These are phyloP conservation scores for Oropetium thomaeum DNA, from an alignment of 176 grass and related monocot species.

Conservation along the genomic window DNA sequence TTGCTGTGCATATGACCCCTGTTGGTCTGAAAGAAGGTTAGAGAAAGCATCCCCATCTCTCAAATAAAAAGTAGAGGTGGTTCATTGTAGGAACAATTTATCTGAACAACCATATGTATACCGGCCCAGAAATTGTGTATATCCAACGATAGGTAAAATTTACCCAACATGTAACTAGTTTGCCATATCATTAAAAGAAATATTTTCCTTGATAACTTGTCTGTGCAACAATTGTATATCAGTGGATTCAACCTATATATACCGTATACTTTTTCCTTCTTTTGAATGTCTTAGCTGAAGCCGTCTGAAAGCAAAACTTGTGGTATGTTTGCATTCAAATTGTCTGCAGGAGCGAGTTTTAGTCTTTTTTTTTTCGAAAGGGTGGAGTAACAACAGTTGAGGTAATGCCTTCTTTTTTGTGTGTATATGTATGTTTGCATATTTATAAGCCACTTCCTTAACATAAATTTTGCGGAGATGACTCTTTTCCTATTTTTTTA, in stretches of 20 bases:
- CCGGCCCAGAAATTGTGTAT: slow-evolving; percentile 42
- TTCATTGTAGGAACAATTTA: slow-evolving; percentile 40
- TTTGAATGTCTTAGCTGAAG: neutral
- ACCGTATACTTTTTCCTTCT: neutral
- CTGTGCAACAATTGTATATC: neutral
- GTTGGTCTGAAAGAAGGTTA: slow-evolving; percentile 44
- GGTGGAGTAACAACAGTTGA: too few species aligned
- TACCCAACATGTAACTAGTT: slow-evolving; percentile 43
- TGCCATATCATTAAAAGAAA: slow-evolving; percentile 14
- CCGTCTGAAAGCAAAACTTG: neutral
- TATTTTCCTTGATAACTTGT: neutral
- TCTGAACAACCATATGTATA: slow-evolving; percentile 33
- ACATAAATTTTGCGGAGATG: too few species aligned
- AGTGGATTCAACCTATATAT: neutral
- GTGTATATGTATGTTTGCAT: too few species aligned
- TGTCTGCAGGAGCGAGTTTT: neutral
- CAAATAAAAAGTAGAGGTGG: slow-evolving; percentile 42
- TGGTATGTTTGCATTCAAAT: neutral
- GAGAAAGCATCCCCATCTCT: slow-evolving; percentile 37
- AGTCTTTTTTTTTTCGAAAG: neutral
- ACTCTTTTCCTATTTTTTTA: too few species aligned
- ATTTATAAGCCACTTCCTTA: too few species aligned
- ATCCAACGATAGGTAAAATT: slow-evolving; percentile 34
- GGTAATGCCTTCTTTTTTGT: too few species aligned
- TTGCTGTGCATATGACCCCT: slow-evolving; percentile 48